Evolutionary conservation across 1,139 yeast species (phyloP), one percentile per base, ranked within the genome.

Genomic region (Yamadazyma sp.): DNA sequence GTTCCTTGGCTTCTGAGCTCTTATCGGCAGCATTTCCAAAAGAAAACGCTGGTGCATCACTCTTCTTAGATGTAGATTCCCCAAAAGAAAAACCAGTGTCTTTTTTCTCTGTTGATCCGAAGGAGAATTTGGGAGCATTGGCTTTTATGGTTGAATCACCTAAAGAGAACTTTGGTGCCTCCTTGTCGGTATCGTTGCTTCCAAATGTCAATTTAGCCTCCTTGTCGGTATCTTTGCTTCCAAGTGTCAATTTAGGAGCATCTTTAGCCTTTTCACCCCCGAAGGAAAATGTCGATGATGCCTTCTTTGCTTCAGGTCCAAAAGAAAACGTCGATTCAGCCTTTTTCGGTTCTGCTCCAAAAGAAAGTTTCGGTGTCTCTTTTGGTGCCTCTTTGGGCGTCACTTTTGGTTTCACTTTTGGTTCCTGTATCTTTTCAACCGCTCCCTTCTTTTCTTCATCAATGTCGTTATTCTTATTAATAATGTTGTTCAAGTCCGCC

Each of bases 281-380:
- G 34, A 45, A 45, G 17, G 33, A 20, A 21, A 43, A 36, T 9
- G 22, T 24, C n/a, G 49, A 43, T 12, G 41, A 25, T 4, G 29
- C 34, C 17, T 38, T 29, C 14, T 27, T 32, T n/a, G 38, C 42
- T 2, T 20, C 21, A 4, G 12, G 2, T 9, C 41, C 38, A 29
- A 39, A 36, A 5, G 51, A 44, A 43, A 45, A 40, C 15, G 34
- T 50, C 12, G 58, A 24, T 38, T 27, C 48, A 39, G 51, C 54
- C n/a, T 48, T 53, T 4, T 49, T 55, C 12, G 53, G 43, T 33
- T 47, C 54, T 12, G 59, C 45, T 3, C 67, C 67, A 38, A 50
- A 50, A 4, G 47, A 38, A 17, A 46, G 42, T 35, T 37, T 26
- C 24, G 30, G 32, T 15, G 29, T 17, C 10, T 15, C 16, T 6